Evolutionary conservation across 345 rosid genomes (phyloP).

Genomic region (Combretum micranthum): DNA sequence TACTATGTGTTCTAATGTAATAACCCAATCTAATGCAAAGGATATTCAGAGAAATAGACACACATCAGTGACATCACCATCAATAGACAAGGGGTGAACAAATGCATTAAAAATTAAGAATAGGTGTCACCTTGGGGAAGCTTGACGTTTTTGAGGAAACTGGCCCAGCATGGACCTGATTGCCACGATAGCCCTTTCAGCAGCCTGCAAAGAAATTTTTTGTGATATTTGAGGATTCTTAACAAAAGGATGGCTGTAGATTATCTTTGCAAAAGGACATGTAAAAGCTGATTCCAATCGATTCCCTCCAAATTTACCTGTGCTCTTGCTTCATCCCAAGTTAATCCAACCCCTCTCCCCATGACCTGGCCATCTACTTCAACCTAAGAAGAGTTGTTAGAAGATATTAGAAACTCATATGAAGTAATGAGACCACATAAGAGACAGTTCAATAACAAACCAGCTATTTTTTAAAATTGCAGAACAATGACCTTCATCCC

Average conservation of each 20-base stretch:
- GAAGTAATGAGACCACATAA: not conserved
- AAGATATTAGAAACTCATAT: slow-evolving; percentile 3
- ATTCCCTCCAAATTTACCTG: slow-evolving; percentile 37
- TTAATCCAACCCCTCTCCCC: slow-evolving; percentile 76
- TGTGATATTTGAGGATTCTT: slow-evolving; percentile 1
- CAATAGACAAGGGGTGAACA: not conserved
- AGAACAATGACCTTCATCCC: too few species aligned
- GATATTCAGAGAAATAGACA: not conserved
- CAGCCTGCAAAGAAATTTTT: slow-evolving; percentile 48
- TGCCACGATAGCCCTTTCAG: slow-evolving; percentile 76
- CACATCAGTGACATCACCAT: not conserved
- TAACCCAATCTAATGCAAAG: too few species aligned
- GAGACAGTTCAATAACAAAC: not conserved
- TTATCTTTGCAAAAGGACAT: slow-evolving; percentile 1
- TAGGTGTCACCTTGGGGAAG: slow-evolving; percentile 70
- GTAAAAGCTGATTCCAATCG: not conserved
- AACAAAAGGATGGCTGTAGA: not conserved
- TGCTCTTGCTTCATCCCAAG: slow-evolving; percentile 95
- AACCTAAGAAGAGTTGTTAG: slow-evolving; percentile 41
- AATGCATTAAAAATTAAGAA: slow-evolving; percentile 1
- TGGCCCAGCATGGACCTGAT: slow-evolving; percentile 61
- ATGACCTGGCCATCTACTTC: slow-evolving; percentile 87
- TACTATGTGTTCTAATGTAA: too few species aligned
- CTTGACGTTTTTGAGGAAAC: slow-evolving; percentile 57
- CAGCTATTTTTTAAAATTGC: too few species aligned